A percentile compares a stretch with the other conserved stretches of the same genome.
Evolutionary conservation across 805 yeast species (phyloP).

Genomic region (Clavispora asparagi): DNA sequence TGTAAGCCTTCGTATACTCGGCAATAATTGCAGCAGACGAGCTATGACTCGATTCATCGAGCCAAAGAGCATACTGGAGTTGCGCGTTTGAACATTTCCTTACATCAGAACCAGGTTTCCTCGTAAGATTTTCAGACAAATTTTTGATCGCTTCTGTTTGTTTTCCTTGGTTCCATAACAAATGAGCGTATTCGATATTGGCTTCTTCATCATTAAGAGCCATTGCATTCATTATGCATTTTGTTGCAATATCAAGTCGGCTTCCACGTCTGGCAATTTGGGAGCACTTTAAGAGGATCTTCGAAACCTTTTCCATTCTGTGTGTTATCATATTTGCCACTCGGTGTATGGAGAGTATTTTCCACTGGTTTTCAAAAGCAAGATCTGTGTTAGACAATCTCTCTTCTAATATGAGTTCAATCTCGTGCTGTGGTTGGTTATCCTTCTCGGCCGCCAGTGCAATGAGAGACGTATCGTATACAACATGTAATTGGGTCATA

Average conservation of each 20-base stretch:
- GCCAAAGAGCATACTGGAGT: conserved; percentile 80
- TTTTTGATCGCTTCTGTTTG: conserved; percentile 76
- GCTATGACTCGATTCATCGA: conserved; percentile 79
- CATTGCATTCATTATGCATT: conserved; percentile 59
- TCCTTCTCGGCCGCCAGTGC: conserved; percentile 10
- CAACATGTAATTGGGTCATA: conserved; percentile 33
- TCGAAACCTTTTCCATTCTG: conserved; percentile 34
- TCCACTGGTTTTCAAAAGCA: conserved; percentile 54
- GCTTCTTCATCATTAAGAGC: conserved; percentile 39
- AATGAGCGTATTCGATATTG: conserved; percentile 71
- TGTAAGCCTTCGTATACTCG: conserved; percentile 59
- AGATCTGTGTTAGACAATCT: conserved; percentile 34
- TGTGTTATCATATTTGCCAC: conserved; percentile 30
- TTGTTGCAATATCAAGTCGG: conserved; percentile 67
- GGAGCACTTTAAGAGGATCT: conserved; percentile 56
- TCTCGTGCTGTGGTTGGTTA: conserved; percentile 7
- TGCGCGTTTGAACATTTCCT: conserved; percentile 43
- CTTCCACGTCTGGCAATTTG: conserved; percentile 61
- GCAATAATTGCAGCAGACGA: conserved; percentile 66
- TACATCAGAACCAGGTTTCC: conserved; percentile 13
- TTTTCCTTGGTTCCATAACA: conserved; percentile 88
- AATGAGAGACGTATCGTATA: conserved; percentile 30
- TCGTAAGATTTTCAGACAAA: conserved; percentile 39
- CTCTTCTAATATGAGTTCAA: conserved; percentile 19
- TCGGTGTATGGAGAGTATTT: conserved; percentile 54